A percentile compares a stretch with the other conserved stretches of the same genome.
Evolutionary conservation across 371 early-diverging fungal species (phyloP).

Genomic region (Rhizopus sp.): DNA sequence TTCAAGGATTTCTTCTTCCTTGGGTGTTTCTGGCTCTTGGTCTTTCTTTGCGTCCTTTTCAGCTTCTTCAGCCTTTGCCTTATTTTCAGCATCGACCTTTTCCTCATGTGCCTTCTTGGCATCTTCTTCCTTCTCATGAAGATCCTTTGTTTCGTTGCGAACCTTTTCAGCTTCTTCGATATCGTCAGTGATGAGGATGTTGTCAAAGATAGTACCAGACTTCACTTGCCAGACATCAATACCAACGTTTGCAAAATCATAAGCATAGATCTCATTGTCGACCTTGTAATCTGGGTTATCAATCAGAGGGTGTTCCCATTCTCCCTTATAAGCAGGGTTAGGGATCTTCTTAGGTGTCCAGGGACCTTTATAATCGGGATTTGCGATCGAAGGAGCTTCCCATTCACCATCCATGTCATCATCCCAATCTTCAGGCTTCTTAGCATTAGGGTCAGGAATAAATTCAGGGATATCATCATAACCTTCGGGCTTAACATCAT

Average conservation of each 20-base stretch:
- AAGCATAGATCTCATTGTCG: constrained; percentile 79
- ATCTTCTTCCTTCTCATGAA: constrained; percentile 41
- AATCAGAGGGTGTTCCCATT: constrained; percentile 89
- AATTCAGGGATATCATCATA: constrained; percentile 82
- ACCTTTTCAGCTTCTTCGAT: constrained; percentile 70
- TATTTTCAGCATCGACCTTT: constrained; percentile 34
- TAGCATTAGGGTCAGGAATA: constrained; percentile 83
- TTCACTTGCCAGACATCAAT: constrained; percentile 98
- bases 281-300: constrained; percentile 92
- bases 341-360: constrained; percentile 82
- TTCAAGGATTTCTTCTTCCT: constrained; percentile 29
- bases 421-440: constrained; percentile 95
- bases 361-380: constrained; percentile 88
- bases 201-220: constrained; percentile 90
- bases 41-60: constrained; percentile 29
- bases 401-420: constrained; percentile 88
- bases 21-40: constrained; percentile 31
- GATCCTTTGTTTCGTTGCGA: constrained; percentile 61
- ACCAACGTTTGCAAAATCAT: constrained; percentile 83
- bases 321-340: constrained; percentile 96
- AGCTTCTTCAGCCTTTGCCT: constrained; percentile 26
- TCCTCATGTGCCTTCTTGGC: constrained; percentile 29
- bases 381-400: constrained; percentile 84
- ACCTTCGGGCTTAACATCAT: constrained; percentile 86
- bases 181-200: constrained; percentile 80